Conservation (phyloP, 257 asterid genomes). For the Ballota nigra region DNA sequence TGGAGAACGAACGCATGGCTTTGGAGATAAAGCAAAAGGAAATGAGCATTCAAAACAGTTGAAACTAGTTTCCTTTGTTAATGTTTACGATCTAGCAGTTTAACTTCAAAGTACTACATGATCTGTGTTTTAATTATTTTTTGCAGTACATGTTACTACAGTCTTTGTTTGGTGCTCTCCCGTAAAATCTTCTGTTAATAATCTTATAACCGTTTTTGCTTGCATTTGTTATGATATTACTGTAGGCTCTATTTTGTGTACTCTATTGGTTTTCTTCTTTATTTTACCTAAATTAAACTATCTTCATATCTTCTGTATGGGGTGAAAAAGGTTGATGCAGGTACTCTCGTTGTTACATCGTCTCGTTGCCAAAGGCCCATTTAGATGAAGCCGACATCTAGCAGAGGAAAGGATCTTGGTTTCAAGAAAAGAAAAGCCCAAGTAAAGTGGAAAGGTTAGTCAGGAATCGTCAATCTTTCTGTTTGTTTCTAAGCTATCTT, state of each 20-base stretch:
- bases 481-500: too few species aligned
- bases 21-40: slow-evolving; percentile 49
- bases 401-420: too few species aligned
- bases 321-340: neutral
- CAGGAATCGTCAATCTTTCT: neutral
- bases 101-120: neutral
- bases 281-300: neutral
- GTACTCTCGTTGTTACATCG: neutral
- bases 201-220: neutral
- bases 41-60: slow-evolving; percentile 30
- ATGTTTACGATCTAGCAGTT: neutral
- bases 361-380: too few species aligned
- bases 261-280: neutral
- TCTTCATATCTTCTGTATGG: neutral
- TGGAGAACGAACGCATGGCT: slow-evolving; percentile 51
- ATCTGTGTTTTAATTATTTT: neutral
- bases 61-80: neutral
- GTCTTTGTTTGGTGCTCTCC: neutral
- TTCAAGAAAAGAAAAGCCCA: too few species aligned
- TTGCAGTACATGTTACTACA: neutral
- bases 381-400: too few species aligned
- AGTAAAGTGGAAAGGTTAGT: neutral
- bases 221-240: too few species aligned
- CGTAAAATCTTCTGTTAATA: too few species aligned
- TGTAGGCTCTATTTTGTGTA: too few species aligned